Evolutionary conservation across 306 rosid species (phyloP).

Genomic region (Luffa acutangula): DNA sequence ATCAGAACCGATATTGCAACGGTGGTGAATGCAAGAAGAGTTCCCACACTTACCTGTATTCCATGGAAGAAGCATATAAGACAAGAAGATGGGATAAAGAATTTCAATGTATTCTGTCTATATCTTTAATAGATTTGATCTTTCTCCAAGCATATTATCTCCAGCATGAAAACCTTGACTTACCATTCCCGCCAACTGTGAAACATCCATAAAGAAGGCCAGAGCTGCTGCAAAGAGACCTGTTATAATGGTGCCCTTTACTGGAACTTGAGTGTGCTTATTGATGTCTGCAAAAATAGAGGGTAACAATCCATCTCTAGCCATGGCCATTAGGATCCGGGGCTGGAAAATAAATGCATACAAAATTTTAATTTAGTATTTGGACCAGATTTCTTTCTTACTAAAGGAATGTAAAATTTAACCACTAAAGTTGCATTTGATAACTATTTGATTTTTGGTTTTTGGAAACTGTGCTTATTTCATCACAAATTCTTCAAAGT

Average conservation of each 20-base stretch:
- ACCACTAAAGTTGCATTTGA: not conserved
- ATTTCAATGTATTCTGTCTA: slow-evolving; percentile 52
- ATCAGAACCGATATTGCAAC: slow-evolving; percentile 74
- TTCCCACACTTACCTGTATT: slow-evolving; percentile 86
- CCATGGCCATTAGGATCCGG: slow-evolving; percentile 54
- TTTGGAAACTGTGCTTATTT: no score
- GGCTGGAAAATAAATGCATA: slow-evolving; percentile 28
- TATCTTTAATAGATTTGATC: slow-evolving; percentile 15
- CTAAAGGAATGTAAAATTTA: not conserved
- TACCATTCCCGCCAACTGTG: slow-evolving; percentile 88
- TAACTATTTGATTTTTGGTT: no score
- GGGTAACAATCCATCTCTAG: slow-evolving; percentile 52
- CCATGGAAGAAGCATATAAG: slow-evolving; percentile 8
- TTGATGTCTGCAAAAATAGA: slow-evolving; percentile 40
- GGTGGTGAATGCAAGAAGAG: slow-evolving; percentile 76
- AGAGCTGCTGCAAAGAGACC: slow-evolving; percentile 59
- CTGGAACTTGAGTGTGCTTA: slow-evolving; percentile 32
- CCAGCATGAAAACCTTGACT: slow-evolving; percentile 8
- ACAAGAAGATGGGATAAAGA: slow-evolving; percentile 27
- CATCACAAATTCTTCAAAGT: no score
- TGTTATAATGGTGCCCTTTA: slow-evolving; percentile 48
- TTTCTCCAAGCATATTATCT: not conserved
- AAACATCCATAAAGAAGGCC: slow-evolving; percentile 79
- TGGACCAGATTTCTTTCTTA: not conserved
- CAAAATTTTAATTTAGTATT: not conserved